Base-by-base conservation (phyloP, 2,329 filamentous ascomycete species). In the Penicillium paneum region DNA sequence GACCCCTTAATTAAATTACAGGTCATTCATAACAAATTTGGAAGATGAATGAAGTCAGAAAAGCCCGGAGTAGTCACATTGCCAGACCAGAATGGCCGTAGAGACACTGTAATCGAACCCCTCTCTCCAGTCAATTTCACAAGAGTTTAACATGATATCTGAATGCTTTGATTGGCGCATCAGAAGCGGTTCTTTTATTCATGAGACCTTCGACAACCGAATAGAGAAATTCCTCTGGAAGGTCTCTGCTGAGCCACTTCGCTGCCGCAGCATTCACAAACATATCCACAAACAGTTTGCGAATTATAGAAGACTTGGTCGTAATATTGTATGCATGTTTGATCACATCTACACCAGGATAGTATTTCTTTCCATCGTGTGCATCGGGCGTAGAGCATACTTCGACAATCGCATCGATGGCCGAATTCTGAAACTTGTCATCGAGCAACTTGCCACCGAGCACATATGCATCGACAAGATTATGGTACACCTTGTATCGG, bases 401-500 rank as follows among this genome's bases (percentile, higher is more conserved):
- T 5, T 40, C 46, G 11, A 49, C 0, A 11, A 49, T n/a, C 8
- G 35, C 46, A 3, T 40, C 35, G 8, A 49, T 21, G 5, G 13
- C 26, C 1, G 26, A 21, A 40, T 49, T 49, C 5, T 49, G 35
- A 19, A 49, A 49, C 19, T 40, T 39, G 7, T 2, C 3, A 3
- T 40, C 46, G 13, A 49, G 17, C 12, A 49, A n/a, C 26, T 40
- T 49, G 17, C 32, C 46, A 8, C 46, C 46, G 10, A 49, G 46
- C 12, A 49, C 17, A 17, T 41, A 49, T n/a, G 46, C 26, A 3
- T 12, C 5, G 4, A 31, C 8, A 1, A 41, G 28, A 10, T 31
- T 36, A 11, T 12, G 2, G 8, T 48, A 48, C 26, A 28, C 44
- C 11, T 15, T 2, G 26, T 5, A 8, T 3, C 1, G 3, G 5